These are phyloP conservation scores for Psilocybe cubensis DNA, from an alignment of 768 basidiomycete species.

Conservation along the genomic window DNA sequence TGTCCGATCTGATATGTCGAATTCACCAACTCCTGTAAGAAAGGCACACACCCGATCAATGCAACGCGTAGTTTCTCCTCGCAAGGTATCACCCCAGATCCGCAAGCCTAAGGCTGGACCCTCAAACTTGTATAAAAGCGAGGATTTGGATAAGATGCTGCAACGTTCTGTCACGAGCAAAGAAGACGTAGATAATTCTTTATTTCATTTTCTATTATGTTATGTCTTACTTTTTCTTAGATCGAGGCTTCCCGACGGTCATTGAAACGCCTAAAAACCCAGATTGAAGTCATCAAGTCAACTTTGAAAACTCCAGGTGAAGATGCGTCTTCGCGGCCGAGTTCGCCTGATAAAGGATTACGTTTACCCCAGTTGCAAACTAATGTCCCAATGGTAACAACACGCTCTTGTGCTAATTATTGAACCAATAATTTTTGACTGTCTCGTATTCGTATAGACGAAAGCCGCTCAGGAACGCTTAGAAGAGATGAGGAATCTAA, in stretches of 20 bases:
- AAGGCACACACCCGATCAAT: constrained; percentile 45
- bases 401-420: not conserved
- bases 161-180: constrained; percentile 56
- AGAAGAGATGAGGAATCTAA: constrained; percentile 83
- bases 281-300: constrained; percentile 52
- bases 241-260: constrained; percentile 71
- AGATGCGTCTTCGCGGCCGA: constrained; percentile 44
- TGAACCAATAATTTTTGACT: not conserved
- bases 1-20: constrained; percentile 45
- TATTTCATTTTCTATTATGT: not conserved
- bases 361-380: constrained; percentile 53
- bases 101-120: constrained; percentile 39
- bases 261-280: constrained; percentile 76
- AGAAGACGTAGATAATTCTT: constrained; percentile 62
- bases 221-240: constrained; percentile 39
- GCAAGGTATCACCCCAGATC: constrained; percentile 58
- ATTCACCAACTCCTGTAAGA: constrained; percentile 41
- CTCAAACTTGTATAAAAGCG: constrained; percentile 33
- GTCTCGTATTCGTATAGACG: constrained; percentile 44
- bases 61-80: constrained; percentile 49
- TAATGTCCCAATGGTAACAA: constrained; percentile 46
- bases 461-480: constrained; percentile 77
- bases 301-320: constrained; percentile 26
- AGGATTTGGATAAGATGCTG: constrained; percentile 49
- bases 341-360: constrained; percentile 61